Conservation (phyloP, 1,284 basidiomycete genomes). For the Cutaneotrichosporon dermatis region DNA sequence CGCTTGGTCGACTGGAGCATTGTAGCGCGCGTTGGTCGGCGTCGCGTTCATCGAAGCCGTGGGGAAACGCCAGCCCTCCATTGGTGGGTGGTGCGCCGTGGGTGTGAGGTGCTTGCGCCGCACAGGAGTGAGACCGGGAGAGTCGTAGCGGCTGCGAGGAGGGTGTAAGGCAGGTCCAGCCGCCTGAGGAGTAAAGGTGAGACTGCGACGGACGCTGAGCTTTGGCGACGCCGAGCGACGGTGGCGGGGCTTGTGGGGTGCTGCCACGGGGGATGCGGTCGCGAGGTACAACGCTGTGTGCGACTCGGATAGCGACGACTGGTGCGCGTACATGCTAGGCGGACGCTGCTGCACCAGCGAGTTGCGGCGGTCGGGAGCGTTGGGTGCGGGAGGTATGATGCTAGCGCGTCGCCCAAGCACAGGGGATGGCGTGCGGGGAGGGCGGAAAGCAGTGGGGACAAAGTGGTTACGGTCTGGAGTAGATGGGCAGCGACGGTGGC, state of each 20-base stretch:
- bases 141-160: slow-evolving; percentile 20
- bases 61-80: slow-evolving; percentile 43
- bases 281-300: slow-evolving; percentile 45
- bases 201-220: slow-evolving; percentile 28
- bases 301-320: slow-evolving; percentile 44
- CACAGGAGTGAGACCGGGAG: slow-evolving; percentile 24
- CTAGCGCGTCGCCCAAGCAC: slow-evolving; percentile 17
- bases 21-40: slow-evolving; percentile 5
- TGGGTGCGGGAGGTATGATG: slow-evolving; percentile 12
- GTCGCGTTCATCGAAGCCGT: slow-evolving; percentile 17
- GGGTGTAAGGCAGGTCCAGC: slow-evolving; percentile 31
- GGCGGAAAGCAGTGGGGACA: slow-evolving; percentile 31
- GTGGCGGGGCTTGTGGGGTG: slow-evolving; percentile 8
- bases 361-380: slow-evolving; percentile 12
- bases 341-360: slow-evolving; percentile 21
- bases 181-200: slow-evolving; percentile 36
- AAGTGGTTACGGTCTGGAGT: slow-evolving; percentile 20
- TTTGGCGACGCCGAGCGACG: slow-evolving; percentile 37
- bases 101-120: slow-evolving; percentile 28
- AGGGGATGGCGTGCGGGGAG: slow-evolving; percentile 37
- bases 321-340: slow-evolving; percentile 31
- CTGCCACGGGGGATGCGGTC: slow-evolving; percentile 37
- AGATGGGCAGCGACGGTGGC: neutral
- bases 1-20: neutral
- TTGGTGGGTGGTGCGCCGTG: slow-evolving; percentile 31